Base-by-base conservation (phyloP, 805 yeast species). In the Candida silvatica region DNA sequence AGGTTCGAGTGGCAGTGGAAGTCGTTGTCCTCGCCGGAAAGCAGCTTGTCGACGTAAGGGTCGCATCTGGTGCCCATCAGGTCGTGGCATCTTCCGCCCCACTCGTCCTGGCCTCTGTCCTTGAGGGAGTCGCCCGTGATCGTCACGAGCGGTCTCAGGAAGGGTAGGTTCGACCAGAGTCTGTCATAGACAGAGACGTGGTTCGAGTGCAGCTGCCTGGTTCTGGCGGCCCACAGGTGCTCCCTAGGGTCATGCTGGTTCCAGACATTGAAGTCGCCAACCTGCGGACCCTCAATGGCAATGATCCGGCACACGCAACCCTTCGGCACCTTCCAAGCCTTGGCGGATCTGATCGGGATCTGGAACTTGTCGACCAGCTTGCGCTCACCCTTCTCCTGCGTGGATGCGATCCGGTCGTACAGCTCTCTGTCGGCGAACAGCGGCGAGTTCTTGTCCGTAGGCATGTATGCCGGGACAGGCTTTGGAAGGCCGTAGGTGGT, bases 251-350 rank as follows among this genome's bases (percentile, higher is more conserved):
- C 74, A 42, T 71, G 64, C 32, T 59, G 59, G 45, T 69, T 71
- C 83, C 83, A 77, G 34, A 74, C 68, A 54, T 77, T 77, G 53
- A 77, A 66, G 48, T 77, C 83, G 47, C 81, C 76, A 15, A 77
- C 84, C 51, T 77, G 84, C 2, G 85, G 80, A 4, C 83, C 83
- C 45, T 77, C 76, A 3, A 81, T 77, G 1, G 81, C 71, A 3
- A 74, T 69, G 37, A 77, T 61, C 27, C 83, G 60, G 39, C 78
- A 73, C 20, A 77, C 67, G 20, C 69, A 62, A 17, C 73, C 76
- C 16, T 74, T 74, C 14, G 79, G 77, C n/a, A 76, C 74, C 40
- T 69, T 69, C 61, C 78, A 73, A 0, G 82, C 80, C 31, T 67
- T 61, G 3, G 78, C 85, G 2, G 77, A 62, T 42, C 82, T 58